A percentile compares a stretch with the other conserved stretches of the same genome.
phyloP scores from a whole-genome alignment of 306 rosid species.

The Citrullus amarus region DNA sequence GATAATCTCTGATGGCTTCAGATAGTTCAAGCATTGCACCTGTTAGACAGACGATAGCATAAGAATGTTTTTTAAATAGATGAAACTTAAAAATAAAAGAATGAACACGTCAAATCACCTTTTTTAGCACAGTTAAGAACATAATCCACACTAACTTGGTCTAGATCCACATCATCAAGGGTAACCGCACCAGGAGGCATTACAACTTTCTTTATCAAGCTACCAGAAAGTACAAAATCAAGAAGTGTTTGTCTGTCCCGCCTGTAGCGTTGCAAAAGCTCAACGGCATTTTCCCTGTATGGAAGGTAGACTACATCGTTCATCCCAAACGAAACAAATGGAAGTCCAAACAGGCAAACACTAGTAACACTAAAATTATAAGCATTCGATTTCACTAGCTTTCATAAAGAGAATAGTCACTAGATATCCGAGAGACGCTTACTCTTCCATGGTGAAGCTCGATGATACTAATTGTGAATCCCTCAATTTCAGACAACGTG shows the following conservation, averaged over 20 bases:
- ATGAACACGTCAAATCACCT: constrained; percentile 26
- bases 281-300: constrained; percentile 59
- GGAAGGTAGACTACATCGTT: background rate
- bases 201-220: constrained; percentile 82
- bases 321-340: background rate
- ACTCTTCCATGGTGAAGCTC: constrained; percentile 72
- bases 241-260: constrained; percentile 83
- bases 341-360: background rate
- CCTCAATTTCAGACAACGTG: constrained; percentile 1
- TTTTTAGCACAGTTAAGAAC: constrained; percentile 80
- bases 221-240: constrained; percentile 82
- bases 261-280: constrained; percentile 72
- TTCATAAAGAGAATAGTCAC: background rate
- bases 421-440: constrained; percentile 19
- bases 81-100: background rate
- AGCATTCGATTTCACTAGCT: background rate
- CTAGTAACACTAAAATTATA: background rate
- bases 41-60: constrained; percentile 13
- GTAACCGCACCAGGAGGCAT: constrained; percentile 99
- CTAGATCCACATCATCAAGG: constrained; percentile 92
- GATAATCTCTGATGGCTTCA: constrained; percentile 96
- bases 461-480: background rate
- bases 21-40: constrained; percentile 92
- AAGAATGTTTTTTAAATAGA: background rate
- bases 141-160: constrained; percentile 94